A percentile compares a stretch with the other conserved stretches of the same genome.
Evolutionary conservation across 352 stramenopile genomes (phyloP).

Genomic region (Phytophthora lateralis): DNA sequence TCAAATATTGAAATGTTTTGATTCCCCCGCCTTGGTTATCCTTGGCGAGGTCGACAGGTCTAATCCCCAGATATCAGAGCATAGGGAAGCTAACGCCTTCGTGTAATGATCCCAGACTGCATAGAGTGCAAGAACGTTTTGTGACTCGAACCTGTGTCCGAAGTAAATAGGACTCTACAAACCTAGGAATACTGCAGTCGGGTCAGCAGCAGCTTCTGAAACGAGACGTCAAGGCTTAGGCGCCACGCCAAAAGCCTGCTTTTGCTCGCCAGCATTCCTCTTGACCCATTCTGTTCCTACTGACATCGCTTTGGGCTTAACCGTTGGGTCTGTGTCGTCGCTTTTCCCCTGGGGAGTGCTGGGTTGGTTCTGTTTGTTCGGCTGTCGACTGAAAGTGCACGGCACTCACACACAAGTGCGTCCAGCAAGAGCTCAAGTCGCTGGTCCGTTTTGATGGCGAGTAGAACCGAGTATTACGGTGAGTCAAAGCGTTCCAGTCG

Average conservation of each 20-base stretch:
- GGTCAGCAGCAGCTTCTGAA: constrained; percentile 9
- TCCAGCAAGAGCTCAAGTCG: constrained; percentile 9
- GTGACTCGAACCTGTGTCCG: background rate
- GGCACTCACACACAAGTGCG: constrained; percentile 16
- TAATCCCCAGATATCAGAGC: constrained; percentile 13
- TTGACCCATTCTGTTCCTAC: constrained; percentile 21
- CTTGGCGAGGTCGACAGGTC: background rate
- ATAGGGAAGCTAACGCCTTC: constrained; percentile 4
- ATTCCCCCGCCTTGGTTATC: background rate
- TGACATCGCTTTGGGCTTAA: background rate
- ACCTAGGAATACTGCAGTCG: constrained; percentile 2
- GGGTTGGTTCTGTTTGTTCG: constrained; percentile 15
- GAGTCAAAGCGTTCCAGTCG: constrained; percentile 10
- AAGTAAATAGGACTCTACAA: background rate
- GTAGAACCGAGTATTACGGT: constrained; percentile 13
- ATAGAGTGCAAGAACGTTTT: constrained; percentile 1
- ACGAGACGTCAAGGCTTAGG: constrained; percentile 7
- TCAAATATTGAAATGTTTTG: background rate
- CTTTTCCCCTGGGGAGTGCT: constrained; percentile 3
- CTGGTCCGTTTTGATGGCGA: constrained; percentile 20
- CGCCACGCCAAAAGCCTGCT: background rate
- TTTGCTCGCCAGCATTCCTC: constrained; percentile 5
- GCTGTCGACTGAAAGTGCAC: constrained; percentile 25
- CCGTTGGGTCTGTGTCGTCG: background rate
- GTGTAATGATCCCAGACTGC: background rate